Evolutionary conservation across 1,284 basidiomycete species (phyloP).

Genomic region (Puccinia polysora): DNA sequence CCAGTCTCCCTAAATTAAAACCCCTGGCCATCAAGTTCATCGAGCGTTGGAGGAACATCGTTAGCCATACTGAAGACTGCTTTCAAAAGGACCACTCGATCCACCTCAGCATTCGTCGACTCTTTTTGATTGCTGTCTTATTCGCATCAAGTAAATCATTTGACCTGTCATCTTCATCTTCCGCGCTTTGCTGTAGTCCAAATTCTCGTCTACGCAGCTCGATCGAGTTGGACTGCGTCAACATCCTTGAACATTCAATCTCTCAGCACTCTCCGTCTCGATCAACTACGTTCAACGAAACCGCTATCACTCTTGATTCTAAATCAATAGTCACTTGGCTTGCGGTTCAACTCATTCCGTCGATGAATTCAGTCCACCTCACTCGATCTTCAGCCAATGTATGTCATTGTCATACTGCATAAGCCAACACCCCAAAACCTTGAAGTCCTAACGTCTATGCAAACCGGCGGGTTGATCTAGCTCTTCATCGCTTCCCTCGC

Average conservation of each 20-base stretch:
- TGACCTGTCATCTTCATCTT: background rate
- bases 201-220: background rate
- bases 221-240: slow-evolving; percentile 1
- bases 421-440: background rate
- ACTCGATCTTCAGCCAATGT: background rate
- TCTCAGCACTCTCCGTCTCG: background rate
- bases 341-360: slow-evolving; percentile 17
- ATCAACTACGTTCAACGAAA: background rate
- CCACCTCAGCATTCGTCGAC: background rate
- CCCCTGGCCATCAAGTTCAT: background rate
- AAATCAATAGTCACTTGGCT: slow-evolving; percentile 12
- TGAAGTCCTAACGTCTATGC: background rate
- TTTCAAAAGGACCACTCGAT: background rate
- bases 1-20: background rate
- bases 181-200: no score
- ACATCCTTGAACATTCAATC: background rate
- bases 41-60: slow-evolving; percentile 5
- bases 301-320: background rate
- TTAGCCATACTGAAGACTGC: background rate
- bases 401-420: background rate
- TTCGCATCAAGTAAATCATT: background rate
- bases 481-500: background rate
- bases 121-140: slow-evolving; percentile 1
- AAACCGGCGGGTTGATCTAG: background rate
- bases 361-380: background rate